A percentile compares a stretch with the other conserved stretches of the same genome.
Evolutionary conservation across 257 asterid genomes (phyloP).

Genomic region (Ilex asprella): DNA sequence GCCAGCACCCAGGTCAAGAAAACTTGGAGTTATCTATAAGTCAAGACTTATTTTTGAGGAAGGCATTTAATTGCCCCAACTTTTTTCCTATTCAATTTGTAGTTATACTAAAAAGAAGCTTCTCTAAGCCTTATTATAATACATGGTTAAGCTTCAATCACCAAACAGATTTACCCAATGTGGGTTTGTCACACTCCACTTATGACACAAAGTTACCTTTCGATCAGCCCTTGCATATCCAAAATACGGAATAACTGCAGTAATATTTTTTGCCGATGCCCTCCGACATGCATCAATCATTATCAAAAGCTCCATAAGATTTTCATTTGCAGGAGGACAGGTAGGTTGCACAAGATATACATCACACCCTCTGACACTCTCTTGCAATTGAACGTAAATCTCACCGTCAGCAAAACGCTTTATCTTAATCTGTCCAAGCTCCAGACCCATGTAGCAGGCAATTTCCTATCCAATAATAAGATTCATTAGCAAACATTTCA

Average conservation of each 20-base stretch:
- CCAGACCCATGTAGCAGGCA: slow-evolving; percentile 71
- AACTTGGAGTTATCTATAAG: too few relatives aligned
- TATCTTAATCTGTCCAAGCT: slow-evolving; percentile 61
- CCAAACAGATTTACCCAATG: too few relatives aligned
- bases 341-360: slow-evolving; percentile 79
- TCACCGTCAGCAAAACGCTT: slow-evolving; percentile 83
- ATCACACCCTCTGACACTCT: slow-evolving; percentile 83
- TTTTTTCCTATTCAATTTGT: too few relatives aligned
- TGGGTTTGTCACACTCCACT: too few relatives aligned
- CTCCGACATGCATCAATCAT: slow-evolving; percentile 90
- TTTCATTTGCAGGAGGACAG: slow-evolving; percentile 81
- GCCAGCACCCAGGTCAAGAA: too few relatives aligned
- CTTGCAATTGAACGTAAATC: slow-evolving; percentile 71
- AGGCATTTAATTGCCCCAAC: too few relatives aligned
- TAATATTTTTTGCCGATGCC: slow-evolving; percentile 72
- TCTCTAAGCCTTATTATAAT: too few relatives aligned
- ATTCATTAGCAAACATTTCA: not conserved
- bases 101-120: too few relatives aligned
- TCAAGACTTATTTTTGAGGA: too few relatives aligned
- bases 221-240: slow-evolving; percentile 84
- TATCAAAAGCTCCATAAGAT: slow-evolving; percentile 73
- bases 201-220: slow-evolving; percentile 29
- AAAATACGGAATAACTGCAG: slow-evolving; percentile 80
- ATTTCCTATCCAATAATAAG: slow-evolving; percentile 45
- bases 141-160: too few relatives aligned